Base-by-base conservation (phyloP, 129 eudicot genomes). In the Logfia minima region DNA sequence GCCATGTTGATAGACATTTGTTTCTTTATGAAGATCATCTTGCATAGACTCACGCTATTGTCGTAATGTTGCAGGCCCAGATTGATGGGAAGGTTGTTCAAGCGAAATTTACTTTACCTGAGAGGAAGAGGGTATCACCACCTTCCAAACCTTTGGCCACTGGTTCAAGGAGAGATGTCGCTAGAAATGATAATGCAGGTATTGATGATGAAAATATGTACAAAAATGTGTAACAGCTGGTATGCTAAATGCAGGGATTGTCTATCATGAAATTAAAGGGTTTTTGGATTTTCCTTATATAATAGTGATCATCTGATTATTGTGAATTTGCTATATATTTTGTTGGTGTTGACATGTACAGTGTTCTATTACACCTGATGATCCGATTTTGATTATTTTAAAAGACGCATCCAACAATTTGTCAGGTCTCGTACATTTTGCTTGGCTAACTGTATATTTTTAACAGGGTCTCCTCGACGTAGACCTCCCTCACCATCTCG, bases 61-160 rank as follows among this genome's bases (percentile, higher is more conserved):
- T 51, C 18, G 71, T 32, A 43, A 59, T 68, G 18, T 34, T 85
- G 66, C 87, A 93, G 97, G 98, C 96, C 26, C 98, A 94, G 71
- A 87, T 94, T 76, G 98, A 93, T 82, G 97, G 98, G 9, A 90
- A 84, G 78, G 85, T 90, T 66, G 91, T 93, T 67, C 88, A 84
- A 66, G 96, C 96, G 53, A 89, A 85, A 82, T 93, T 93, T 51
- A 93, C 98, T 6, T 81, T 93, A 71, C 96, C 97, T 16, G 96
- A 86, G 70, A 79, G 96, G 74, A 88, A 92, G 82, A 90, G 77
- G 75, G 76, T 77, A 51, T 62, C 90, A 72, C 86, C 98, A 51
- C 97, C 98, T 83, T 86, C 97, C 3, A 94, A 86, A 61, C 89
- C 88, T 68, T 83, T 83, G 82, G 78, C 89, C 23, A 70, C 88